These are phyloP conservation scores for Colletotrichum filicis DNA, from an alignment of 2,329 filamentous ascomycete species.

Conservation along the genomic window DNA sequence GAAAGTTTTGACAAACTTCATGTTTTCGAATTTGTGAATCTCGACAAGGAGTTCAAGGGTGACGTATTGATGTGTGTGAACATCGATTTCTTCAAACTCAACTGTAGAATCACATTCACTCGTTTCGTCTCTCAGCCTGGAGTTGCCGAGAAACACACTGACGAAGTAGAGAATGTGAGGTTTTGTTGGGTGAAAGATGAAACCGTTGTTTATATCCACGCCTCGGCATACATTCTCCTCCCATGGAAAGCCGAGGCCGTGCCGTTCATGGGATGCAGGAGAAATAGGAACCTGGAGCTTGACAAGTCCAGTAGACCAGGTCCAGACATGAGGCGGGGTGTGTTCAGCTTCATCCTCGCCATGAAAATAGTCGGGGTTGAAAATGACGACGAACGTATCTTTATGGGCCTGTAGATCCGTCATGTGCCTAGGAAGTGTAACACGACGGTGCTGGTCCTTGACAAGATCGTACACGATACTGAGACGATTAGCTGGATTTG, in stretches of 20 bases:
- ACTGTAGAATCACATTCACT: neutral
- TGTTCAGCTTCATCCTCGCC: neutral
- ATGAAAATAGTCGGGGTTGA: neutral
- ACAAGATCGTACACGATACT: slow-evolving; percentile 21
- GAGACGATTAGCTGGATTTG: neutral
- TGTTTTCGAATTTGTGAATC: neutral
- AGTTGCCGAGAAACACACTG: neutral
- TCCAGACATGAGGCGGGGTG: neutral
- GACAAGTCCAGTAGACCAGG: slow-evolving; percentile 1
- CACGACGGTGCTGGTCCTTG: neutral
- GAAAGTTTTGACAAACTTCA: neutral
- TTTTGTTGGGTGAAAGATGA: slow-evolving; percentile 10
- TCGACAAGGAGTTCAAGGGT: neutral
- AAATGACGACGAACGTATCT: neutral
- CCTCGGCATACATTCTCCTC: neutral
- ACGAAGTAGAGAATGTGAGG: neutral
- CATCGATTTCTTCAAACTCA: no score
- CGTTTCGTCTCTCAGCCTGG: neutral
- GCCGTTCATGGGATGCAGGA: no score
- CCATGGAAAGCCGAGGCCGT: neutral
- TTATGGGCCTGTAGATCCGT: neutral
- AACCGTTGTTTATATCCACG: neutral
- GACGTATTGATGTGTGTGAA: no score
- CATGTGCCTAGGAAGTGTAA: neutral
- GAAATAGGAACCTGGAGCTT: neutral